Conservation (phyloP, 371 early-diverging fungal species). For the Mortierella sp. region DNA sequence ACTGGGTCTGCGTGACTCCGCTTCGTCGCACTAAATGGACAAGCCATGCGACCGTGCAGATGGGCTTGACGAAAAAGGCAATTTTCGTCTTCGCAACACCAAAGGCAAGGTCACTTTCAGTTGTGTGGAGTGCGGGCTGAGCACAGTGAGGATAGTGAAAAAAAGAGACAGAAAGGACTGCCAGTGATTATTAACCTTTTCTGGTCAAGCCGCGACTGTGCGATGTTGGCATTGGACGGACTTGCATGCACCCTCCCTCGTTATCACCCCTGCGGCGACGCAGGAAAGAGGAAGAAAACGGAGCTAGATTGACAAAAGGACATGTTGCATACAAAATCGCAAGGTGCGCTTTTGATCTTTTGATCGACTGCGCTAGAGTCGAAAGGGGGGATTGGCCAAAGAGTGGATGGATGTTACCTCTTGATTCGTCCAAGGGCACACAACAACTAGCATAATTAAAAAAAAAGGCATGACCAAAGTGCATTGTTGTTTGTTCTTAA, state of each 20-base stretch:
- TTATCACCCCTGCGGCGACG: too few species aligned
- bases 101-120: neutral
- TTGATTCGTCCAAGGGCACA: neutral
- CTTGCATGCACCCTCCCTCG: neutral
- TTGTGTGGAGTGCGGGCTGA: neutral
- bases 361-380: slow-evolving; percentile 6
- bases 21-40: neutral
- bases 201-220: neutral
- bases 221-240: too few species aligned
- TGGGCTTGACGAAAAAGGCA: neutral
- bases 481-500: neutral
- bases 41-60: neutral
- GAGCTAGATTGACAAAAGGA: neutral
- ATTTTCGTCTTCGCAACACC: neutral
- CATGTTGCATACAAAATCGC: neutral
- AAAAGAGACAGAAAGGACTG: neutral
- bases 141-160: neutral
- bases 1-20: neutral
- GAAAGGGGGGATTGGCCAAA: neutral
- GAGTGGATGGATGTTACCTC: neutral
- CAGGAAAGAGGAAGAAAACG: neutral
- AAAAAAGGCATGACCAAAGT: neutral
- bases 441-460: neutral
- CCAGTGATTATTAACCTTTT: neutral
- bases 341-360: too few species aligned